These are phyloP conservation scores for Cnidoscolus chayamansa DNA, from an alignment of 441 rosid genomes.

Conservation along the genomic window DNA sequence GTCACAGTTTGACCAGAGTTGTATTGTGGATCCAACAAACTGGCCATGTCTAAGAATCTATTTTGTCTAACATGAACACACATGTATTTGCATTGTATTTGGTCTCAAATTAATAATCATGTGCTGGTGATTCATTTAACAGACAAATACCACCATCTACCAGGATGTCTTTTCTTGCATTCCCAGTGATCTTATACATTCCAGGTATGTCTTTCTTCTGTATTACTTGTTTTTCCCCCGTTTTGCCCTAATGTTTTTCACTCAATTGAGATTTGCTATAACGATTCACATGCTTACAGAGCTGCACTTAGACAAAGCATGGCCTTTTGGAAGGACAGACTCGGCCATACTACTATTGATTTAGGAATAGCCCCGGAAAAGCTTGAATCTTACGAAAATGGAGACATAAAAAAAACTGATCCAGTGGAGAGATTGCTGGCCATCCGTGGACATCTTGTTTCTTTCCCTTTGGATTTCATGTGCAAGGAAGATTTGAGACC, in stretches of 20 bases:
- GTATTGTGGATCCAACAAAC: background rate
- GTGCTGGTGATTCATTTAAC: slow-evolving; percentile 30
- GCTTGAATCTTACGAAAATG: slow-evolving; percentile 66
- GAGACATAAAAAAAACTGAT: slow-evolving; percentile 53
- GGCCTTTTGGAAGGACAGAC: slow-evolving; percentile 72
- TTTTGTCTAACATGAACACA: too few species aligned
- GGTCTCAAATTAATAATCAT: slow-evolving; percentile 8
- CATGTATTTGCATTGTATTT: background rate
- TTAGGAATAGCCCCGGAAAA: slow-evolving; percentile 80
- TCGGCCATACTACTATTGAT: slow-evolving; percentile 88
- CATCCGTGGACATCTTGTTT: slow-evolving; percentile 84
- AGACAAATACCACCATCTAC: slow-evolving; percentile 82
- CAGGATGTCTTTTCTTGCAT: slow-evolving; percentile 93
- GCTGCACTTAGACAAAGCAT: slow-evolving; percentile 69
- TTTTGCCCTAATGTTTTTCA: background rate
- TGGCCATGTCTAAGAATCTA: background rate
- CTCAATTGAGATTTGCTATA: background rate
- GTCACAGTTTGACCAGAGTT: background rate
- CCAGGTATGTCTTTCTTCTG: slow-evolving; percentile 49
- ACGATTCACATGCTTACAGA: slow-evolving; percentile 35
- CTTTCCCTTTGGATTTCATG: slow-evolving; percentile 94
- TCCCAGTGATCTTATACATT: slow-evolving; percentile 86
- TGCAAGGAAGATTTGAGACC: slow-evolving; percentile 94
- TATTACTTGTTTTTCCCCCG: background rate
- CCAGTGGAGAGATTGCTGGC: slow-evolving; percentile 68